Evolutionary conservation across 495 filamentous ascomycete species (phyloP).

Genomic region (Hypoxylon cercidicola): DNA sequence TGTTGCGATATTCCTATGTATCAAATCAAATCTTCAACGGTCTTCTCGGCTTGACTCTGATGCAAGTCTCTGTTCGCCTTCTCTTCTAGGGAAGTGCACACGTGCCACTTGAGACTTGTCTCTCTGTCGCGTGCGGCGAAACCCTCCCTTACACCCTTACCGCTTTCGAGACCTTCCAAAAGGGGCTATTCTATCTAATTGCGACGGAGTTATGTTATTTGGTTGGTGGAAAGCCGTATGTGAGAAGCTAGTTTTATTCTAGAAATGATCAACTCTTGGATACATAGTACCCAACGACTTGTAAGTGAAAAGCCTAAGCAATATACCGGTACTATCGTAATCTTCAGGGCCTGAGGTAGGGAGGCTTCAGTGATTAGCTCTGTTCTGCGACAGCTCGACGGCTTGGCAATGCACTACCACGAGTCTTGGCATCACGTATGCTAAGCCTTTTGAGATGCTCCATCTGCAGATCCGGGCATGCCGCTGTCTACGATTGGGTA

Average conservation of each 20-base stretch:
- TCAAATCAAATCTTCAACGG: background rate
- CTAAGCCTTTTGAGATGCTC: constrained; percentile 27
- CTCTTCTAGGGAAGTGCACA: constrained; percentile 34
- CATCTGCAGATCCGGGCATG: constrained; percentile 31
- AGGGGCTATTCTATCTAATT: constrained; percentile 24
- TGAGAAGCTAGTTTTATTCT: constrained; percentile 18
- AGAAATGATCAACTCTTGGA: constrained; percentile 34
- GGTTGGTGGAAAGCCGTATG: constrained; percentile 6
- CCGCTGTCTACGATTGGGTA: constrained; percentile 26
- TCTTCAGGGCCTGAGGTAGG: background rate
- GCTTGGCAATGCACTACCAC: constrained; percentile 29
- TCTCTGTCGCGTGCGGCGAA: constrained; percentile 24
- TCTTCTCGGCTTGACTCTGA: constrained; percentile 1
- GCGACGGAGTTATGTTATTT: constrained; percentile 11
- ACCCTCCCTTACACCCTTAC: constrained; percentile 3
- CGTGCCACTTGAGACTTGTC: constrained; percentile 20
- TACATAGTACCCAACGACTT: background rate
- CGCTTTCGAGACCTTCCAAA: constrained; percentile 32
- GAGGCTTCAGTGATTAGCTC: background rate
- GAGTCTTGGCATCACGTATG: constrained; percentile 30
- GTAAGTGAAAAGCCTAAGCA: background rate
- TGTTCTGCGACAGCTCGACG: constrained; percentile 22
- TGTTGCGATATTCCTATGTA: constrained; percentile 4
- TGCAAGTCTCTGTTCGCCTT: constrained; percentile 20
- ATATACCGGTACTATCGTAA: background rate